phyloP scores from a whole-genome alignment of 177 flowering plant genomes.

The Vitis hybrid region DNA sequence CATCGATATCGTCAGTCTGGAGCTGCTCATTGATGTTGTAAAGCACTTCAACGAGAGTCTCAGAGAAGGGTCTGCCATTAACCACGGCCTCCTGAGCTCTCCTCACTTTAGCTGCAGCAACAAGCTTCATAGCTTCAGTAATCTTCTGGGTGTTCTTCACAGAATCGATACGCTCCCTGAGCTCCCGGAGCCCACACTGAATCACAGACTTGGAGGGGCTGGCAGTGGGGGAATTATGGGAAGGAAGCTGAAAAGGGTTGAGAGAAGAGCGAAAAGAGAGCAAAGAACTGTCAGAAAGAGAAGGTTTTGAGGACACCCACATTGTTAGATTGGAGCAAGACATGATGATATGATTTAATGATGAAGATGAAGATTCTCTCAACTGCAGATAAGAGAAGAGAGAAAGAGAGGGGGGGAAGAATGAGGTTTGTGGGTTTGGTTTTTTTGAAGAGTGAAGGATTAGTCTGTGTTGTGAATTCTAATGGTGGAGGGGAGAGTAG shows the following conservation, averaged over 20 bases:
- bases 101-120: conserved; percentile 84
- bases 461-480: not conserved
- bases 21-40: conserved; percentile 74
- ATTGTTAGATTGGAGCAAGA: conserved; percentile 65
- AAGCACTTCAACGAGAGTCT: conserved; percentile 71
- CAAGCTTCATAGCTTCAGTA: conserved; percentile 92
- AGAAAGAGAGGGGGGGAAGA: conserved; percentile 16
- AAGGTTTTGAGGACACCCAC: conserved; percentile 62
- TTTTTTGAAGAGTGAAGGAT: not conserved
- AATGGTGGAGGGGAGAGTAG: conserved; percentile 21
- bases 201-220: conserved; percentile 35
- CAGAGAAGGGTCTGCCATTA: conserved; percentile 77
- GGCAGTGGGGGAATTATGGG: conserved; percentile 22
- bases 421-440: conserved; percentile 7
- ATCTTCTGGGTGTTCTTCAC: conserved; percentile 89
- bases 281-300: conserved; percentile 41
- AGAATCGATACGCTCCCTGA: conserved; percentile 62
- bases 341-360: conserved; percentile 31
- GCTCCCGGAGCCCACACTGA: conserved; percentile 58
- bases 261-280: conserved; percentile 54
- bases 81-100: conserved; percentile 92
- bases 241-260: conserved; percentile 50
- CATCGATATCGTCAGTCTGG: conserved; percentile 66
- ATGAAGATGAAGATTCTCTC: conserved; percentile 3
- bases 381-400: conserved; percentile 13